These are phyloP conservation scores for Herpotrichia juniperi DNA, from an alignment of 2,329 filamentous ascomycete genomes.

Conservation along the genomic window DNA sequence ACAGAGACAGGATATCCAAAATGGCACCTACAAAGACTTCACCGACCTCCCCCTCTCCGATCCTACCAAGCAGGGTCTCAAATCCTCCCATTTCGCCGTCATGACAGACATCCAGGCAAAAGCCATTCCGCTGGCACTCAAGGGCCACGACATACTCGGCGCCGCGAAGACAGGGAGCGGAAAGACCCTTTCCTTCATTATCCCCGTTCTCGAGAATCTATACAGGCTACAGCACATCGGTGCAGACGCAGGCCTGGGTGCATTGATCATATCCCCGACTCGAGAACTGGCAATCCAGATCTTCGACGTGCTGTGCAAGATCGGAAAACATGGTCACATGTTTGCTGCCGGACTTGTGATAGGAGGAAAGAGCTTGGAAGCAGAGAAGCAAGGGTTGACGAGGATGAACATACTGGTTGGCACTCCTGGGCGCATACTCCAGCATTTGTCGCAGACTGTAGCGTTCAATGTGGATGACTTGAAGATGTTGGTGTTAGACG, in stretches of 20 bases:
- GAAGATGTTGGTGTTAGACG: slow-evolving; percentile 91
- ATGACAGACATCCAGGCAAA: slow-evolving; percentile 91
- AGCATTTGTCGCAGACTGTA: slow-evolving; percentile 93
- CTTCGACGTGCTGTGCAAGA: slow-evolving; percentile 89
- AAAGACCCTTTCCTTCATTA: slow-evolving; percentile 91
- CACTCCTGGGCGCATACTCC: slow-evolving; percentile 91
- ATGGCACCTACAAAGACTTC: slow-evolving; percentile 70
- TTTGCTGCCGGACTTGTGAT: slow-evolving; percentile 95
- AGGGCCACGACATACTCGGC: slow-evolving; percentile 86
- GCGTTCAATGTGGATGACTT: slow-evolving; percentile 88
- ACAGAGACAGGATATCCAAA: slow-evolving; percentile 63
- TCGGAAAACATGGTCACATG: slow-evolving; percentile 80
- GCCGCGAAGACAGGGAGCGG: slow-evolving; percentile 95
- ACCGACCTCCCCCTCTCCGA: slow-evolving; percentile 84
- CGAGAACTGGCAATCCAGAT: slow-evolving; percentile 96
- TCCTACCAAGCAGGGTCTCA: slow-evolving; percentile 78
- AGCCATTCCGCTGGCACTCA: slow-evolving; percentile 86
- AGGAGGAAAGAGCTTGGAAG: slow-evolving; percentile 86
- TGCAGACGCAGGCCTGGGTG: slow-evolving; percentile 82
- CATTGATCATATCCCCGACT: slow-evolving; percentile 91
- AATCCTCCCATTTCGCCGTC: slow-evolving; percentile 85
- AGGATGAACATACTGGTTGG: slow-evolving; percentile 98
- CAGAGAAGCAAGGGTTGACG: slow-evolving; percentile 81
- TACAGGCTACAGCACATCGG: slow-evolving; percentile 90
- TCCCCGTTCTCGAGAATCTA: slow-evolving; percentile 91